Evolutionary conservation across 2,329 filamentous ascomycete genomes (phyloP), one percentile per base, ranked within the genome.

Genomic region (Blastomyces gilchristii): DNA sequence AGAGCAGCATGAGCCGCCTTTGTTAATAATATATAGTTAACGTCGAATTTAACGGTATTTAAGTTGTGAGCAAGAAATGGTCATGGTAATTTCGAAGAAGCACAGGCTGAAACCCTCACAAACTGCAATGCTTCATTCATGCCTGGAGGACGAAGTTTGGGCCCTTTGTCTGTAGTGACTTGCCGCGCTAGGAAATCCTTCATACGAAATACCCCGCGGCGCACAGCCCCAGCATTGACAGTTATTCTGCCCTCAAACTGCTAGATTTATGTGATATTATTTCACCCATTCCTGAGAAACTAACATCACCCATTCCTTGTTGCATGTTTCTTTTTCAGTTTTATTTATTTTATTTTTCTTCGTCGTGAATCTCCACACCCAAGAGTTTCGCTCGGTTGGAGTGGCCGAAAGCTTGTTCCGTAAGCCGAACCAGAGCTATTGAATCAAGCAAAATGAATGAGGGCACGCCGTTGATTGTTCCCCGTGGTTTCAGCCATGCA

Each of bases 131-230:
- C 45, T 49, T 49, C 47, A 49, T 12, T 49, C 16, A 28, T 25
- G 53, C 53, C 31, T 28, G 16, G 34, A 22, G n/a, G n/a, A 22
- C n/a, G 37, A 37, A 22, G n/a, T 22, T 22, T 22, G 28, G 16
- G n/a, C 47, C 14, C 53, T 39, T 37, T 39, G 12, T 56, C 34
- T 16, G 16, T 8, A 3, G n/a, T 56, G 16, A 18, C 9, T 56
- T 12, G 31, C n/a, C 25, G 53, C 54, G 25, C 41, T 58, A 37
- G 31, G 53, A 56, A 39, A 25, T n/a, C 53, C 25, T 58, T 47
- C 12, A 47, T 58, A 58, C 41, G 39, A 58, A 31, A 58, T 58
- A 59, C 58, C 58, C 58, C 58, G 58, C 58, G 28, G 58, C 43
- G 41, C 57, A 45, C 25, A 59, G 58, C 58, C 58, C 25, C 58